Evolutionary conservation across 2,329 filamentous ascomycete genomes (phyloP), one percentile per base, ranked within the genome.

Genomic region (Colletotrichum salicis): DNA sequence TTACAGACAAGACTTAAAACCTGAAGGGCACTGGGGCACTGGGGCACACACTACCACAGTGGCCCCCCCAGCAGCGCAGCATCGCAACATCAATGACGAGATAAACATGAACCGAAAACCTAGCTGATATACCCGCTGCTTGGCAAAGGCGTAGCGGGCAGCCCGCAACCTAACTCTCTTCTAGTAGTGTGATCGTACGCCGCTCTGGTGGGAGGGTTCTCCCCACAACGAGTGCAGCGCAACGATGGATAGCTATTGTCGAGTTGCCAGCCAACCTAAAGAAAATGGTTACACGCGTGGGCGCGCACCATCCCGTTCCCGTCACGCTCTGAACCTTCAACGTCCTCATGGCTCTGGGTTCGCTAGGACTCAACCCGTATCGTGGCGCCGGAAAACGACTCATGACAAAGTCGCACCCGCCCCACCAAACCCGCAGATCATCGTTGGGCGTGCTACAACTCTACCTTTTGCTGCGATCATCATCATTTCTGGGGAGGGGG

Each of bases 261-360:
- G 7, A 41, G 37, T 41, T 41, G 19, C 15, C 41, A 48, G 7
- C 19, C 15, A 41, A 41, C 7, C 37, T 15, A 41, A 41, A 15
- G 37, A 41, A 19, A 41, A 41, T 15, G 37, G 37, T 41, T 41
- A 48, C 41, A 48, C 41, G 7, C 8, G 41, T 11, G 19, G 19
- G 19, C 19, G 24, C 45, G 33, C 33, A 48, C 60, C 60, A 63
- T 63, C 45, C 45, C 60, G 60, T 48, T 63, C 48, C 60, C 45
- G 60, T 27, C 31, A 5, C 11, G 24, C 41, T 45, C n/a, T 31
- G 41, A 31, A 37, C 48, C 15, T 54, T 37, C 35, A 45, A 12
- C 35, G 57, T 45, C 35, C 27, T 59, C 29, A 37, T 12, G 48
- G 60, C 60, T 7, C 5, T 45, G 57, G 56, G 7, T 27, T 19